Conservation (phyloP, 768 basidiomycete genomes). For the Rhodotorula babjevae region DNA sequence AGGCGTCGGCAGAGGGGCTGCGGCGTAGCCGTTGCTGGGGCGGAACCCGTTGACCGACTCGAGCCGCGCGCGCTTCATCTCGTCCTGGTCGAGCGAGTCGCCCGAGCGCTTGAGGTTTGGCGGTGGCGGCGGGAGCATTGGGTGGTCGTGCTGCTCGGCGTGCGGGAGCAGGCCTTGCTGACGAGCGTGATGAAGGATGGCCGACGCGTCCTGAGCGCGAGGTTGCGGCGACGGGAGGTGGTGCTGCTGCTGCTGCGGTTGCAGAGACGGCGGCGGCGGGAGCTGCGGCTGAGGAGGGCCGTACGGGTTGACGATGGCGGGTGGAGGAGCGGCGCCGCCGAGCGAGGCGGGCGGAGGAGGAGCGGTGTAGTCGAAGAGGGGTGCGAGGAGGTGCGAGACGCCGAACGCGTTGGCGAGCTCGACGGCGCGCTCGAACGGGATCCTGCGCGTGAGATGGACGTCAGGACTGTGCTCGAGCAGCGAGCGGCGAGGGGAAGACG, state of each 20-base stretch:
- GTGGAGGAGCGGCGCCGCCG: slow-evolving; percentile 13
- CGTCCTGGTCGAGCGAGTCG: slow-evolving; percentile 22
- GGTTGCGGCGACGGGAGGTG: background rate
- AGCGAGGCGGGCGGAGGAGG: slow-evolving; percentile 31
- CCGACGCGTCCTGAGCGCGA: slow-evolving; percentile 16
- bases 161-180: slow-evolving; percentile 31
- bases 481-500: background rate
- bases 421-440: slow-evolving; percentile 87
- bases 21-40: background rate
- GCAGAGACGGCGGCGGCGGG: slow-evolving; percentile 3
- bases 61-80: slow-evolving; percentile 20
- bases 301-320: slow-evolving; percentile 22
- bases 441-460: slow-evolving; percentile 56
- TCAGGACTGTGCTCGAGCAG: background rate
- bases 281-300: background rate
- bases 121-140: background rate
- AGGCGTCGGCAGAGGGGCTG: background rate
- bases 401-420: slow-evolving; percentile 90
- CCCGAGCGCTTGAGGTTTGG: slow-evolving; percentile 21
- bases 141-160: background rate
- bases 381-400: slow-evolving; percentile 76
- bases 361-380: slow-evolving; percentile 67
- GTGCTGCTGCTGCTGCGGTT: slow-evolving; percentile 1
- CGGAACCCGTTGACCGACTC: slow-evolving; percentile 13
- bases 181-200: slow-evolving; percentile 28